Percentiles rank a stretch among this genome's conserved stretches.
phyloP scores from a whole-genome alignment of 2,329 filamentous ascomycete species.

The Lachnellula willkommii region DNA sequence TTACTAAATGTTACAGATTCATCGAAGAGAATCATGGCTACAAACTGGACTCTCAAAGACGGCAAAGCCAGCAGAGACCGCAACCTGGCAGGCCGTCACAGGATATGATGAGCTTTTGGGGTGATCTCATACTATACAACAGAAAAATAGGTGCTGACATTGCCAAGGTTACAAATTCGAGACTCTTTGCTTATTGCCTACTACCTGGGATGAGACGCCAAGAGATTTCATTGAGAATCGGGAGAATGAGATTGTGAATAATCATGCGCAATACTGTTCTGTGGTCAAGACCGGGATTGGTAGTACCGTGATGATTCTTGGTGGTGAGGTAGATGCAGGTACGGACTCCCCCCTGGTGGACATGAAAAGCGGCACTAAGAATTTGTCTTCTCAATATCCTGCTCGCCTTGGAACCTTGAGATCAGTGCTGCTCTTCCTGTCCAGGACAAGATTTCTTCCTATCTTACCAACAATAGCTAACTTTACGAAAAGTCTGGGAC shows the following conservation, averaged over 20 bases:
- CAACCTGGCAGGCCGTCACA: constrained; percentile 55
- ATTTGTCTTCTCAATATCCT: too few species aligned
- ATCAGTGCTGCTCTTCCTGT: too few species aligned
- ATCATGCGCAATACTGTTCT: constrained; percentile 92
- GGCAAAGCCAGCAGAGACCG: constrained; percentile 47
- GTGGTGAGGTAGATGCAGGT: constrained; percentile 91
- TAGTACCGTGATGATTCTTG: constrained; percentile 67
- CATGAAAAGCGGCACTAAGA: too few species aligned
- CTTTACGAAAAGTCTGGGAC: constrained; percentile 60
- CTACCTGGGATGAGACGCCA: constrained; percentile 65
- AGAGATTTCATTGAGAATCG: constrained; percentile 75
- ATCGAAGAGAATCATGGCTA: constrained; percentile 84
- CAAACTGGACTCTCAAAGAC: constrained; percentile 57
- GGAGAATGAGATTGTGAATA: constrained; percentile 68
- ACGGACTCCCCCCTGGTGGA: constrained; percentile 29
- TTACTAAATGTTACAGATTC: constrained; percentile 53
- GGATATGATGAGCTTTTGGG: constrained; percentile 90
- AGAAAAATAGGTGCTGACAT: constrained; percentile 1
- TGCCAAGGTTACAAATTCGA: constrained; percentile 90
- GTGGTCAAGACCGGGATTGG: constrained; percentile 86
- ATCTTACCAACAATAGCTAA: constrained; percentile 28
- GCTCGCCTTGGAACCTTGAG: too few species aligned
- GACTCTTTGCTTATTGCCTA: constrained; percentile 69
- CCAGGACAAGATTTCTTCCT: background rate
- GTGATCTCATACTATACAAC: constrained; percentile 38